Base-by-base conservation (phyloP, 2,329 filamentous ascomycete genomes). In the Pseudogymnoascus sp. region DNA sequence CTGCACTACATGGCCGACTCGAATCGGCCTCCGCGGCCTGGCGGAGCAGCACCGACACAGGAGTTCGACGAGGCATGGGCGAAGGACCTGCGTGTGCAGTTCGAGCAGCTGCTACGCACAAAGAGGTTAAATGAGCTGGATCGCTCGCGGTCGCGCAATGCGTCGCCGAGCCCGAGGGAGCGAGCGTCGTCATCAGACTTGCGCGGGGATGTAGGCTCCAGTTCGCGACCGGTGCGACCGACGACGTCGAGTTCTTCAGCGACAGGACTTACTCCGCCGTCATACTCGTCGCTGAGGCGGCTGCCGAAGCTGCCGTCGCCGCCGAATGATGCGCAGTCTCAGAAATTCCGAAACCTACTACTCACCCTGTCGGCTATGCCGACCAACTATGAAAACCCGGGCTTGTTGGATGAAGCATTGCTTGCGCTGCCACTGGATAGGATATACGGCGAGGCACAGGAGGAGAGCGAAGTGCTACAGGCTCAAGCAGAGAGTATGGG, bases 321-420 rank as follows among this genome's bases (percentile, higher is more conserved):
- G 25, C 93, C 94, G 5, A 80, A 84, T 70, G 89, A 93, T 73
- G 77, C 82, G 62, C 80, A 83, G 17, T 89, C 88, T 0, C 81
- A 89, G 65, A 90, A 90, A 68, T 92, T 92, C 69, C 83, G 89
- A 68, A 96, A 89, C 75, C 83, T 95, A 65, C 82, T 97, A 48
- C 84, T 95, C 67, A 91, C 90, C 17, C 78, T 97, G 17, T 96
- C 93, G 13, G 82, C 89, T 63, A 96, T 92, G 51, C 94, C 94
- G 15, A 89, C 88, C 17, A 94, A 93, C 73, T 99, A 96, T 78
- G 94, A 99, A 76, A 97, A 99, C 74, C 93, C 94, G 0, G 94
- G 94, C 36, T 79, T 97, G 9, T 79, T 99, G 60, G 94, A 99
- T 73, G 93, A 97, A 74, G 94, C 93, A 4, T 79, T 99, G 15